These are phyloP conservation scores for Monosporascus sp. DNA, from an alignment of 2,329 filamentous ascomycete species.

Conservation along the genomic window DNA sequence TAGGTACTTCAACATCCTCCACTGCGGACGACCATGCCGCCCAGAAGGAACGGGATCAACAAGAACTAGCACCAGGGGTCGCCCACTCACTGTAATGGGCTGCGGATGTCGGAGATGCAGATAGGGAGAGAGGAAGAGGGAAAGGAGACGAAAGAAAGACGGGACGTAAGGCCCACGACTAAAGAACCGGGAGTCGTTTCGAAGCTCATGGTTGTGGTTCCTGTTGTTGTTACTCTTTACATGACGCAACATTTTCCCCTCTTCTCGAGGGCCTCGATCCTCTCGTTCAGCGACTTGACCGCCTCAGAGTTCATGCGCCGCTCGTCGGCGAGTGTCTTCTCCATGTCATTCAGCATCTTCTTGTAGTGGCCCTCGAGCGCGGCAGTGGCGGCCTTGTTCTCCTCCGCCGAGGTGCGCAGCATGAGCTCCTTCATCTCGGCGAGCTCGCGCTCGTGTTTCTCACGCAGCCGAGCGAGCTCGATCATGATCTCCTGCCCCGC, in stretches of 20 bases:
- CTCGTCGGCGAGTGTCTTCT: slow-evolving; percentile 21
- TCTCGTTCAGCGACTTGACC: slow-evolving; percentile 16
- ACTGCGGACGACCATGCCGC: no score
- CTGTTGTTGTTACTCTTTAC: slow-evolving; percentile 7
- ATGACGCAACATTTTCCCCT: slow-evolving; percentile 19
- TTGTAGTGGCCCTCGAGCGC: slow-evolving; percentile 24
- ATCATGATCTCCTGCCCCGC: slow-evolving; percentile 50
- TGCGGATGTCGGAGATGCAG: no score
- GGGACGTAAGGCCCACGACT: no score
- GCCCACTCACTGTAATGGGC: no score
- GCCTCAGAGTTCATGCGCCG: slow-evolving; percentile 21
- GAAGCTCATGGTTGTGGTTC: no score
- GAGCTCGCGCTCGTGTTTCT: slow-evolving; percentile 54
- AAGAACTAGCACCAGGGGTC: no score
- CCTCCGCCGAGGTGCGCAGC: slow-evolving; percentile 17
- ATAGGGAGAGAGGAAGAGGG: no score
- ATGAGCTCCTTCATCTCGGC: slow-evolving; percentile 47
- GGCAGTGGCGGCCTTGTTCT: slow-evolving; percentile 18
- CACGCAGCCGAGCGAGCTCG: slow-evolving; percentile 50
- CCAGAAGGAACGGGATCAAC: no score
- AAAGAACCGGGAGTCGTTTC: no score
- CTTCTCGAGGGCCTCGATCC: slow-evolving; percentile 19
- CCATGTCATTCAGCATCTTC: slow-evolving; percentile 15
- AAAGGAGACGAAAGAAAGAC: no score
- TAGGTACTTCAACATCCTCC: no score